These are phyloP conservation scores for Vaccinium vitisidaea DNA, from an alignment of 148 eudicot genomes.

Conservation along the genomic window DNA sequence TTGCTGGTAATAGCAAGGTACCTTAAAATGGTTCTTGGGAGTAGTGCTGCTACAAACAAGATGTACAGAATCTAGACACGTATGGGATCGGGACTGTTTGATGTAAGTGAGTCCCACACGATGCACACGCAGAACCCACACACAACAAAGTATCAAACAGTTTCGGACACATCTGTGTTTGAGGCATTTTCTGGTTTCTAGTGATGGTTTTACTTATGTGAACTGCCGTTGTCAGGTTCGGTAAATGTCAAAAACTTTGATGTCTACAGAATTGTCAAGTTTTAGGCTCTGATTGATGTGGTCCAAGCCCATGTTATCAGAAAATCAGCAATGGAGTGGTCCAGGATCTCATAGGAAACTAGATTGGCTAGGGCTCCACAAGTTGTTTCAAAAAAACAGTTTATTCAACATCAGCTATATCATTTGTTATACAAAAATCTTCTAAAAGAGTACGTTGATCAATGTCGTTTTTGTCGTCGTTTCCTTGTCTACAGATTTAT, in stretches of 20 bases:
- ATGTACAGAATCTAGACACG: too few relatives aligned
- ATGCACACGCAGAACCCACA: too few relatives aligned
- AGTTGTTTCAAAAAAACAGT: background rate
- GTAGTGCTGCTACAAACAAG: too few relatives aligned
- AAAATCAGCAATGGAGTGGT: background rate
- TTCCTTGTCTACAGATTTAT: background rate
- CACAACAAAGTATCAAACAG: too few relatives aligned
- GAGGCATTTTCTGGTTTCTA: background rate
- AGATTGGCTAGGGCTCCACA: background rate
- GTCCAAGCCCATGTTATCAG: background rate
- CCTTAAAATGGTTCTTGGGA: background rate
- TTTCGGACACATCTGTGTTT: too few relatives aligned
- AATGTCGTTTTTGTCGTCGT: background rate
- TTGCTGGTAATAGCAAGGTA: background rate
- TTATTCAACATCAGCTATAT: background rate
- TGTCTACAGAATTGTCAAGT: background rate
- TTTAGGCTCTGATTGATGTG: background rate
- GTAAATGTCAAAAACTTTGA: background rate
- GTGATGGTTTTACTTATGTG: background rate
- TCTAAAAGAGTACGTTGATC: background rate
- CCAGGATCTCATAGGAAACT: background rate
- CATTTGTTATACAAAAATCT: background rate
- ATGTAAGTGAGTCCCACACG: too few relatives aligned
- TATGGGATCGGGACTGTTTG: too few relatives aligned
- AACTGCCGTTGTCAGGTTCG: background rate